Base-by-base conservation (phyloP, 495 filamentous ascomycete genomes). In the Sphaerosporella brunnea region DNA sequence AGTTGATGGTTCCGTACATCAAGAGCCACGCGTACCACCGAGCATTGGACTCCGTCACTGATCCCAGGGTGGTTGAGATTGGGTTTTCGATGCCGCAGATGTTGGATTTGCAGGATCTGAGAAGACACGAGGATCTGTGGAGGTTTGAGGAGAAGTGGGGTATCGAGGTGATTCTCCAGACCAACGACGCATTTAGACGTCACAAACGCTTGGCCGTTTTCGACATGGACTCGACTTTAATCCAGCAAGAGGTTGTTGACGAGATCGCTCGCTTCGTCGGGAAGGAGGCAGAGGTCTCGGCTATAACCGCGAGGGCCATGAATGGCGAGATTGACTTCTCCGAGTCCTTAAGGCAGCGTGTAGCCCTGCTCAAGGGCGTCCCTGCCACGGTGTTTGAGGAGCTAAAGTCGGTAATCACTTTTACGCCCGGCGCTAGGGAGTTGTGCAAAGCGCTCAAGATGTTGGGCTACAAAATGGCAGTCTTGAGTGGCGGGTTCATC, bases 151-250 rank as follows among this genome's bases (percentile, higher is more conserved):
- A 73, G 23, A 80, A 87, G 62, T 90, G 82, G 82, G 84, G 84
- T 53, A 74, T 92, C 25, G 84, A 93, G 56, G 76, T 84, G 8
- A 74, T 79, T 8, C 66, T 92, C 42, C 79, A 85, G 60, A 54
- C 57, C 37, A 80, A 86, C 51, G 73, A 68, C 24, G 68, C 83
- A n/a, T 84, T 77, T 67, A 73, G 80, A 35, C 71, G 75, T 19
- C 72, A 86, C 60, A 81, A 84, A 59, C 77, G 82, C 2, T 66
- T 97, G 3, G 86, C 82, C 1, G 77, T 93, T 21, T 97, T 97
- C 55, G 90, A 97, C 60, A 97, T 97, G 90, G 90, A 97, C 63
- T 85, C 79, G 50, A 97, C 90, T 0, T 70, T 97, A 47, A 95
- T 97, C 54, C 75, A 87, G 48, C 84, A 97, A 59, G 90, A 97